Percentiles rank a stretch among this genome's conserved stretches.
Conservation (phyloP, 371 early-diverging fungal species). For the Apophysomyces trapeziformis region DNA sequence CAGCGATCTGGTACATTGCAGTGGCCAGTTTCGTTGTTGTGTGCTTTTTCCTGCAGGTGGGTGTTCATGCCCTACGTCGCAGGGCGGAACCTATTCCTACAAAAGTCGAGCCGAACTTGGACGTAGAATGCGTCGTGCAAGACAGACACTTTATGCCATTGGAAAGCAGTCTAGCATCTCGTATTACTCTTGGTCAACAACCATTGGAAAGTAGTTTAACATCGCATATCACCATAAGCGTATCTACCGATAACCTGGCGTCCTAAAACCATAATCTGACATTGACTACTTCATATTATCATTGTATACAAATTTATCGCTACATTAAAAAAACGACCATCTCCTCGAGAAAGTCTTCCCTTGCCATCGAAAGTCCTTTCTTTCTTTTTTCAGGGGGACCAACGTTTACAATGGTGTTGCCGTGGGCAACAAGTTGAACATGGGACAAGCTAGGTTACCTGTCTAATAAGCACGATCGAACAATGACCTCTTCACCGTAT, state of each 20-base stretch:
- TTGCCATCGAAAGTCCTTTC: too few relatives aligned
- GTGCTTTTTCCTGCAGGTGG: constrained; percentile 44
- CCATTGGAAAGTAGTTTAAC: neutral
- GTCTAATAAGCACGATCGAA: too few relatives aligned
- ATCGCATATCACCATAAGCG: neutral
- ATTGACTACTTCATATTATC: neutral
- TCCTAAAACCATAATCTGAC: neutral
- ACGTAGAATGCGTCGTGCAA: neutral
- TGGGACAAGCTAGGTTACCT: too few relatives aligned
- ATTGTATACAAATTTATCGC: neutral
- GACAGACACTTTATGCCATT: neutral
- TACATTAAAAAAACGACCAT: neutral
- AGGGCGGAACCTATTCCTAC: neutral
- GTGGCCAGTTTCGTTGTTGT: constrained; percentile 42
- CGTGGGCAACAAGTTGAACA: too few relatives aligned
- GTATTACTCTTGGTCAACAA: neutral
- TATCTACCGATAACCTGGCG: neutral
- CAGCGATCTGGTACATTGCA: constrained; percentile 46
- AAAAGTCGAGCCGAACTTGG: neutral
- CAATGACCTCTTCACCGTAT: too few relatives aligned
- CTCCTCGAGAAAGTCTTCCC: neutral
- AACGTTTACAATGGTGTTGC: too few relatives aligned
- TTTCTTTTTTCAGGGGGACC: too few relatives aligned
- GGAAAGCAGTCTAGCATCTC: neutral
- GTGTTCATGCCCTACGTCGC: constrained; percentile 47